phyloP scores from a whole-genome alignment of 345 rosid species.

The Fremontodendron californicum region DNA sequence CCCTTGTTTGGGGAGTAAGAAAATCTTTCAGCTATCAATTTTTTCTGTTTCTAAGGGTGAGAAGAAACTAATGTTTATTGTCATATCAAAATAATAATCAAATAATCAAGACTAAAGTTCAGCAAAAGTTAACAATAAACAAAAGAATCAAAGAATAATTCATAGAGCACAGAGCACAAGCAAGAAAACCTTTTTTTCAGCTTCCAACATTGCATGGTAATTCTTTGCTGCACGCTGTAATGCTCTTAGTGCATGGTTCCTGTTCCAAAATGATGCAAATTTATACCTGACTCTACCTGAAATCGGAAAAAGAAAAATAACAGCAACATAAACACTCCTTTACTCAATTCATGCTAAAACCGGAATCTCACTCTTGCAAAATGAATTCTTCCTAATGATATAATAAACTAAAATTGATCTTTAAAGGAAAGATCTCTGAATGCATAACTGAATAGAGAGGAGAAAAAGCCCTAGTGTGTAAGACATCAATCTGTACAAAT shows the following conservation, averaged over 20 bases:
- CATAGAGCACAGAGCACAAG: neutral
- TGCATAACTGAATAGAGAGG: neutral
- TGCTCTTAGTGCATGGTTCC: constrained; percentile 83
- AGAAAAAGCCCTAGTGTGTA: neutral
- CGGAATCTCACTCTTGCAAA: neutral
- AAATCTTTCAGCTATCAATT: neutral
- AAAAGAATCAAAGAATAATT: constrained; percentile 1
- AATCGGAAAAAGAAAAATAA: constrained; percentile 28
- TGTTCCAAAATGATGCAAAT: constrained; percentile 99
- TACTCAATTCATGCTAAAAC: neutral
- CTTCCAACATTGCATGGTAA: constrained; percentile 68
- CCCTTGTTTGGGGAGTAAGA: neutral
- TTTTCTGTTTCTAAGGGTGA: neutral
- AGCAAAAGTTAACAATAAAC: neutral
- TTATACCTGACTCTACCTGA: constrained; percentile 99
- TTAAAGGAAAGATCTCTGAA: neutral
- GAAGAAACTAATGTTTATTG: neutral
- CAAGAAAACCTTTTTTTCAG: constrained; percentile 77
- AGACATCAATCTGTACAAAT: neutral
- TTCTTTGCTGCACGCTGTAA: constrained; percentile 73
- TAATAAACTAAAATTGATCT: neutral
- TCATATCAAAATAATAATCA: neutral
- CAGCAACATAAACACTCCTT: constrained; percentile 20
- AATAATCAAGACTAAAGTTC: neutral
- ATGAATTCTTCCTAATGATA: neutral